These are phyloP conservation scores for Sclerotinia minor DNA, from an alignment of 2,329 filamentous ascomycete genomes.

Conservation along the genomic window DNA sequence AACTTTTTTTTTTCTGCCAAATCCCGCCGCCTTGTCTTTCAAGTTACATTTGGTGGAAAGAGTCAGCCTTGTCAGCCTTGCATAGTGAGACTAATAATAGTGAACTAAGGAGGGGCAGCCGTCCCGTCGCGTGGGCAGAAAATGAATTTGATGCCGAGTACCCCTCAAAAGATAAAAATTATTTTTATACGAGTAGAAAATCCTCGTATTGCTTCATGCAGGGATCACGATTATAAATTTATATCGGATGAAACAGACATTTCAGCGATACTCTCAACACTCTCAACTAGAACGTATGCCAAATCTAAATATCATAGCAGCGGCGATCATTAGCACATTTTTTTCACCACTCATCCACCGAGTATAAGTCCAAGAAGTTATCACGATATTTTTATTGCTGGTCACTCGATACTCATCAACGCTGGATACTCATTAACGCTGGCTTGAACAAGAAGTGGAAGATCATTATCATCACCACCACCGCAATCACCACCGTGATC, in stretches of 20 bases:
- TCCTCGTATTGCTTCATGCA: too few relatives aligned
- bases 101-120: too few relatives aligned
- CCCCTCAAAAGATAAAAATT: too few relatives aligned
- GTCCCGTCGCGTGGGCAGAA: too few relatives aligned
- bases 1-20: slow-evolving; percentile 10
- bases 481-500: neutral
- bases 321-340: neutral
- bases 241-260: too few relatives aligned
- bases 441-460: neutral
- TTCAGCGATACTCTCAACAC: neutral
- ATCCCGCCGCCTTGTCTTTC: neutral
- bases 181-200: too few relatives aligned
- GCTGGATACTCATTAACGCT: slow-evolving; percentile 3
- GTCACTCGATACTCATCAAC: neutral
- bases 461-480: neutral
- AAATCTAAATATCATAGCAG: neutral
- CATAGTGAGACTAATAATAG: neutral
- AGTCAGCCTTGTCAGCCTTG: slow-evolving; percentile 10
- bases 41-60: neutral
- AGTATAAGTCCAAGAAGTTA: neutral
- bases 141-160: too few relatives aligned
- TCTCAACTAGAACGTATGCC: neutral
- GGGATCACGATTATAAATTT: too few relatives aligned
- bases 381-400: neutral
- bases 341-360: neutral